Evolutionary conservation across 2,329 filamentous ascomycete species (phyloP).

Genomic region (Colletotrichum spinosum): DNA sequence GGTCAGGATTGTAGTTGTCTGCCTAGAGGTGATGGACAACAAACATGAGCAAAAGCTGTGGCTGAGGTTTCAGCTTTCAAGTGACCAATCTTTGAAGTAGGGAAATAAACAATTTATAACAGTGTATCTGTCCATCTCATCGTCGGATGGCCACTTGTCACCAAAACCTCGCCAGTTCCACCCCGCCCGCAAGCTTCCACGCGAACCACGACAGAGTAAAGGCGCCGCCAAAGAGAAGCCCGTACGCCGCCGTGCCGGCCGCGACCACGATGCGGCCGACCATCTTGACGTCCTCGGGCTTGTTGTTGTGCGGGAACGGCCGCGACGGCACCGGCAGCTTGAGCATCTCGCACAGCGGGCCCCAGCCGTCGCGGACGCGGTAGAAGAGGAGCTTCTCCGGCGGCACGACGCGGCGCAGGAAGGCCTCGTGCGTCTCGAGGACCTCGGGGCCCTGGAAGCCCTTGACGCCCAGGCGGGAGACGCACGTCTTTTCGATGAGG

Average conservation of each 20-base stretch:
- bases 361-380: conserved; percentile 47
- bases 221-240: conserved; percentile 8
- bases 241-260: background rate
- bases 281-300: conserved; percentile 34
- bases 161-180: background rate
- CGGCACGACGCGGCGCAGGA: conserved; percentile 38
- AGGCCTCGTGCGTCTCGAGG: conserved; percentile 28
- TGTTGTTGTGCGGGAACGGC: conserved; percentile 46
- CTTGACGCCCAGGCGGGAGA: conserved; percentile 11
- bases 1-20: too few relatives aligned
- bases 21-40: too few relatives aligned
- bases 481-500: conserved; percentile 16
- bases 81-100: too few relatives aligned
- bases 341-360: conserved; percentile 47
- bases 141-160: background rate
- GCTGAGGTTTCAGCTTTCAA: too few relatives aligned
- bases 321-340: conserved; percentile 44
- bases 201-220: background rate
- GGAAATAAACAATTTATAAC: too few relatives aligned
- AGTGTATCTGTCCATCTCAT: too few relatives aligned
- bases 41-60: too few relatives aligned
- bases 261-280: conserved; percentile 1
- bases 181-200: background rate
- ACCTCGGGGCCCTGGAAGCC: conserved; percentile 36
- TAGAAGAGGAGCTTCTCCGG: conserved; percentile 43